Base-by-base conservation (phyloP, 768 basidiomycete species). In the Phaeotremella skinneri region DNA sequence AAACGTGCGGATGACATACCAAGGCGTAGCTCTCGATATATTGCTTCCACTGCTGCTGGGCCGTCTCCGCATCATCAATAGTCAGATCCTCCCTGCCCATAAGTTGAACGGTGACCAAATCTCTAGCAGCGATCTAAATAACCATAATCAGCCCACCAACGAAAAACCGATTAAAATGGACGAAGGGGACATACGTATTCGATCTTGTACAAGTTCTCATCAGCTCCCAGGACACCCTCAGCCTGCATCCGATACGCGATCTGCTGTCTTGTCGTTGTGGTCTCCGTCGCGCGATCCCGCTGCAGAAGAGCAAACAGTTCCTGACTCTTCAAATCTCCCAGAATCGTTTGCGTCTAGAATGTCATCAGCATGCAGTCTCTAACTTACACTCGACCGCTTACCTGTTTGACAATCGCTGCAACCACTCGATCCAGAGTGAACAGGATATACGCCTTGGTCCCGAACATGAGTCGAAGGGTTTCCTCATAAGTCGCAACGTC, bases 391-490 rank as follows among this genome's bases (percentile, higher is more conserved):
- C 81, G 0, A 85, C 32, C 16, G 68, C 82, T 75, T 59, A 91
- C 91, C 82, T 96, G 91, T 80, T 97, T 97, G 76, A 97, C 83
- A 52, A 97, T 83, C 21, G 87, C 86, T 13, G 84, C 86, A 56
- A 98, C 85, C 47, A 96, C 79, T 78, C 93, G 91, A 81, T 99
- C 96, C 69, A 99, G 75, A 1, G 96, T 97, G 78, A 94, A 98
- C 64, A 94, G 78, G 54, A 86, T 83, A 79, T 91, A 97, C 3
- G 91, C 92, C 86, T 93, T 80, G 64, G 65, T 73, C 16, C 68
- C 73, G 66, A 81, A 78, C 75, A 76, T 76, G 84, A 90, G 90
- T 63, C 96, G 81, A 85, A 97, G 85, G 70, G 91, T 90, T 75
- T 98, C 96, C 76, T 98, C 94, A 69, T 92, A 98, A 21, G 86